Evolutionary conservation across 2,329 filamentous ascomycete genomes (phyloP).

Genomic region (Fusarium tjaetaba): DNA sequence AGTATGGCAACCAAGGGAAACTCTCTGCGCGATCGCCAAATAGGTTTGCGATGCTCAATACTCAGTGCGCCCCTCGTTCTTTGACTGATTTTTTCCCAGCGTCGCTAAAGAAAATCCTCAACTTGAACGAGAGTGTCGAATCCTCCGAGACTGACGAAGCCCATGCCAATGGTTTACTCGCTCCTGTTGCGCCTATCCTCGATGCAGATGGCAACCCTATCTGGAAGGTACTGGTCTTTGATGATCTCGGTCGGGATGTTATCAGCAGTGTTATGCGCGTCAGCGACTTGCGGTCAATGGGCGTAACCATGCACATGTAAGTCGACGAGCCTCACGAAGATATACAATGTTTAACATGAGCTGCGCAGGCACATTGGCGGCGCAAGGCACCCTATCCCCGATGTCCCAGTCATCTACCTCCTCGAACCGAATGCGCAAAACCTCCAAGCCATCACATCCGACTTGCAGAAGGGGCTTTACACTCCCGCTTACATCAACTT

Average conservation of each 20-base stretch:
- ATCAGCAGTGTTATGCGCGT: slow-evolving; percentile 96
- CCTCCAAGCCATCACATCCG: slow-evolving; percentile 82
- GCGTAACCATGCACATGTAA: slow-evolving; percentile 96
- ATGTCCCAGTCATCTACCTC: slow-evolving; percentile 97
- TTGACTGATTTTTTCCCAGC: slow-evolving; percentile 59
- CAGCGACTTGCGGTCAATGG: slow-evolving; percentile 90
- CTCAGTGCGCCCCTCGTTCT: neutral
- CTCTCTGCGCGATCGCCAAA: slow-evolving; percentile 62
- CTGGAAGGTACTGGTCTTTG: slow-evolving; percentile 98
- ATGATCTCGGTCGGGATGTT: slow-evolving; percentile 89
- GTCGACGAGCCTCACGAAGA: slow-evolving; percentile 26
- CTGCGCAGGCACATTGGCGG: slow-evolving; percentile 77
- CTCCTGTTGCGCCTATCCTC: slow-evolving; percentile 80
- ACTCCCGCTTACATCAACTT: slow-evolving; percentile 97
- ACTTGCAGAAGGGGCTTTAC: slow-evolving; percentile 89
- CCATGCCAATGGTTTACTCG: slow-evolving; percentile 70
- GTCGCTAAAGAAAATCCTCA: slow-evolving; percentile 94
- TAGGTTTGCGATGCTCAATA: slow-evolving; percentile 47
- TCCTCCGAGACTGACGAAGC: slow-evolving; percentile 70
- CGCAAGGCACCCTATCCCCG: slow-evolving; percentile 87
- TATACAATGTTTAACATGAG: slow-evolving; percentile 40
- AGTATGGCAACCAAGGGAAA: slow-evolving; percentile 59
- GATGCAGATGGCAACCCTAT: slow-evolving; percentile 90
- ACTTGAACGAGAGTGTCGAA: slow-evolving; percentile 81
- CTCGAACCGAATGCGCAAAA: slow-evolving; percentile 88